Evolutionary conservation across 305 asterid genomes (phyloP), one percentile per base, ranked within the genome.

Genomic region (Fraxinus angustifolia): DNA sequence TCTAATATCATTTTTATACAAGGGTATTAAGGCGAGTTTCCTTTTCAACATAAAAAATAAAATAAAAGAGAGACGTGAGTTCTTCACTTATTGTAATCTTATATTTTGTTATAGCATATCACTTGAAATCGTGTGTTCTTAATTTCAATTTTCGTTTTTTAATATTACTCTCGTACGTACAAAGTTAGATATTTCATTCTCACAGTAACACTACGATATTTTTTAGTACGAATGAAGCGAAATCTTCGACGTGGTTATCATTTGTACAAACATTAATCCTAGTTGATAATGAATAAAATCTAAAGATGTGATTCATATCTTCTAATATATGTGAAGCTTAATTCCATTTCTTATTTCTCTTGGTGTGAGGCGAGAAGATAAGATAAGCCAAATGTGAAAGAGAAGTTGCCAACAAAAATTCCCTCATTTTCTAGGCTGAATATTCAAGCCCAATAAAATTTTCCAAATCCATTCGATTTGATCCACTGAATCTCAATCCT

Each of bases 401-500:
- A 90, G 86, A 86, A 78, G 81, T 76, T 74, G 90, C 98, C 97
- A 90, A 23, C 77, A 87, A 79, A 81, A 82, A 60, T 75, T 72
- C 85, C 81, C 74, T 77, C 76, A 23, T 31, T 80, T 40, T 17
- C 56, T 26, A 79, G 84, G 83, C 77, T 60, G 75, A 65, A 14
- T 16, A 76, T 89, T 81, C 73, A 17, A 80, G 77, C 26, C 83
- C 30, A 72, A 8, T 11, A 72, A 73, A 70, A 81, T 6, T 4
- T 45, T 53, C 4, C 40, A 80, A 74, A 38, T n/a, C 10, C 80
- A 31, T 79, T 83, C 53, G 65, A 73, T 85, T 90, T 50, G 86
- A 88, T 87, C 98, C 97, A 91, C 68, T 86, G 89, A 93, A 91
- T 89, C 82, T 83, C 97, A 91, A 94, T 94, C 96, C 91, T 56